phyloP scores from a whole-genome alignment of 1,139 yeast genomes.

The Saccharomyces uvarum region DNA sequence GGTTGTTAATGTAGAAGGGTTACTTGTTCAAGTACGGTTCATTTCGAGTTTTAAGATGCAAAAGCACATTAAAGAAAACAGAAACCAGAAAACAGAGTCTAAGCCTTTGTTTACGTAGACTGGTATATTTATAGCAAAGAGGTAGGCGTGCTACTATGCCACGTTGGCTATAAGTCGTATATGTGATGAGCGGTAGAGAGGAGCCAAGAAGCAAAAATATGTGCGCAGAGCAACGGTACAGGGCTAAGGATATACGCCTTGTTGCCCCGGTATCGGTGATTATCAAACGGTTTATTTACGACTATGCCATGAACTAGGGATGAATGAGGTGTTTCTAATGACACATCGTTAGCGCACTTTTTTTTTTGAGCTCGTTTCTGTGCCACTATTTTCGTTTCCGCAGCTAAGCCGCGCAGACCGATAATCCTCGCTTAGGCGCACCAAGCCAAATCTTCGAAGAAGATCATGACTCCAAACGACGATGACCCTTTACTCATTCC shows the following conservation, averaged over 20 bases:
- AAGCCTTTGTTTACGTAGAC: background rate
- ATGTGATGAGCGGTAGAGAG: background rate
- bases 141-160: background rate
- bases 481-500: background rate
- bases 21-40: background rate
- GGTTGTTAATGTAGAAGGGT: background rate
- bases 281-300: background rate
- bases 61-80: background rate
- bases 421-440: background rate
- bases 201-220: background rate
- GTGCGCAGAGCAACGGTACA: background rate
- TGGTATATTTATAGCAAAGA: background rate
- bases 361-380: background rate
- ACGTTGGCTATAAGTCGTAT: background rate
- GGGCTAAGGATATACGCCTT: background rate
- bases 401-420: constrained; percentile 1
- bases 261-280: background rate
- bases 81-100: background rate
- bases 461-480: background rate
- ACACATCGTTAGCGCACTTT: background rate
- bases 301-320: background rate
- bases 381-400: background rate
- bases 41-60: background rate
- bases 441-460: background rate
- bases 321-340: background rate